A percentile compares a stretch with the other conserved stretches of the same genome.
Conservation (phyloP, 2,329 filamentous ascomycete species). For the Trichoderma harzianum region DNA sequence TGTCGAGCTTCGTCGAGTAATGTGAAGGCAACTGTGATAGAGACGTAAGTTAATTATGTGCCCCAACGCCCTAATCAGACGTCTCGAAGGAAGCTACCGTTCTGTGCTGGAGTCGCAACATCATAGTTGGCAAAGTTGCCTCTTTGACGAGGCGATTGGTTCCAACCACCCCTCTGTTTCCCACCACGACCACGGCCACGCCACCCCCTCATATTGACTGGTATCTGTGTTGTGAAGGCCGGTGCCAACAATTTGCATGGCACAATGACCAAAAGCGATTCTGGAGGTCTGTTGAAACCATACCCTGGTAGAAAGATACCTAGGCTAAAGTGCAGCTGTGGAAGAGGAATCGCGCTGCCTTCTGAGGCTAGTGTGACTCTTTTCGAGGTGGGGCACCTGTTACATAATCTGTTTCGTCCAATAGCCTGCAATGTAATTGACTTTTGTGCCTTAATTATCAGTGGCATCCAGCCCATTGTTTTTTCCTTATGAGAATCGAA, state of each 20-base stretch:
- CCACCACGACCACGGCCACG: neutral
- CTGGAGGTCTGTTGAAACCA: neutral
- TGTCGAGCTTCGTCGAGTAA: conserved; percentile 49
- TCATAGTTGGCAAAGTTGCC: conserved; percentile 25
- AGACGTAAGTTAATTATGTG: neutral
- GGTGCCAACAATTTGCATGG: neutral
- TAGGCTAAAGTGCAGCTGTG: neutral
- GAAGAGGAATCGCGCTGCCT: neutral
- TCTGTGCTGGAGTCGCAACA: neutral
- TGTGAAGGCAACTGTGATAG: conserved; percentile 34
- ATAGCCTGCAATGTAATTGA: neutral
- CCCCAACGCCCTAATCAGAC: neutral
- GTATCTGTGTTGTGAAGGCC: neutral
- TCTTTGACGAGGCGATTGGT: neutral
- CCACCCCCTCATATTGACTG: neutral
- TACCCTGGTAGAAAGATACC: neutral
- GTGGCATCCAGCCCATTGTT: neutral
- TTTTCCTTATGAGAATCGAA: neutral
- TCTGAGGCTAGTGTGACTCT: neutral
- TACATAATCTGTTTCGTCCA: neutral
- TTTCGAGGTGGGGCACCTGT: neutral
- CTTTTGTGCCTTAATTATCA: neutral
- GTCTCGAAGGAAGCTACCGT: neutral
- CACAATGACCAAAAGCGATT: neutral
- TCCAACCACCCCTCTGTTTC: neutral